Percentiles rank a stretch among this genome's conserved stretches.
Evolutionary conservation across 2,329 filamentous ascomycete genomes (phyloP).

Genomic region (Verticillium zaregamsianum): DNA sequence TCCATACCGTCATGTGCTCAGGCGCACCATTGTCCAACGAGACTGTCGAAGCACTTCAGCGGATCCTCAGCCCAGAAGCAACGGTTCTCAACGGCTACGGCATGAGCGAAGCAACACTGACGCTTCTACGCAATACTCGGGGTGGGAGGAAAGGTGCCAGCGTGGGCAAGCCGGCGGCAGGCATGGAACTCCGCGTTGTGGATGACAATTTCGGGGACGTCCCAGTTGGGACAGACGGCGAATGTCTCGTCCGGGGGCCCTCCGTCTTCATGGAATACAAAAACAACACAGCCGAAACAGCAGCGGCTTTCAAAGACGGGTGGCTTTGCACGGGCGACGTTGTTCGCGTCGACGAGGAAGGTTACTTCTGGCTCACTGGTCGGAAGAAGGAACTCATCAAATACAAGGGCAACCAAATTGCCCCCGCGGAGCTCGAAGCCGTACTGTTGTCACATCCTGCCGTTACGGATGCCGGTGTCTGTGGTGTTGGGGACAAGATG

Average conservation of each 20-base stretch:
- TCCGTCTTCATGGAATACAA: slow-evolving; percentile 7
- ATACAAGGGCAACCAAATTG: slow-evolving; percentile 62
- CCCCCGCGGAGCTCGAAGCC: slow-evolving; percentile 60
- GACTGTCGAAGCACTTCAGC: slow-evolving; percentile 10
- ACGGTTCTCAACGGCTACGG: slow-evolving; percentile 18
- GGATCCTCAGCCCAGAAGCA: slow-evolving; percentile 8
- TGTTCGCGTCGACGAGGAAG: slow-evolving; percentile 4
- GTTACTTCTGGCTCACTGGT: slow-evolving; percentile 3
- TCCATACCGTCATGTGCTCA: slow-evolving; percentile 15
- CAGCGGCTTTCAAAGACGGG: slow-evolving; percentile 6
- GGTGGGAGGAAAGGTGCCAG: slow-evolving; percentile 14
- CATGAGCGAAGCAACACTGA: slow-evolving; percentile 18
- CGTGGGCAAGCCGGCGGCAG: slow-evolving; percentile 7
- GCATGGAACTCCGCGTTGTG: slow-evolving; percentile 4
- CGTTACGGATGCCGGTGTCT: slow-evolving; percentile 55
- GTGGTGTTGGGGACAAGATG: slow-evolving; percentile 38
- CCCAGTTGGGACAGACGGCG: slow-evolving; percentile 2
- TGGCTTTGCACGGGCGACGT: slow-evolving; percentile 13
- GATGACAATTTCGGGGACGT: slow-evolving; percentile 4
- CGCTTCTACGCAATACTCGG: slow-evolving; percentile 14
- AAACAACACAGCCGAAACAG: slow-evolving; percentile 6
- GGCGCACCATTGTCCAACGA: slow-evolving; percentile 15
- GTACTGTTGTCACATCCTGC: slow-evolving; percentile 33
- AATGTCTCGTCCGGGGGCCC: slow-evolving; percentile 6
- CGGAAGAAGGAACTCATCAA: slow-evolving; percentile 40